Evolutionary conservation across 108 stramenopile genomes (phyloP), one percentile per base, ranked within the genome.

Genomic region (Skeletonema marinoi): DNA sequence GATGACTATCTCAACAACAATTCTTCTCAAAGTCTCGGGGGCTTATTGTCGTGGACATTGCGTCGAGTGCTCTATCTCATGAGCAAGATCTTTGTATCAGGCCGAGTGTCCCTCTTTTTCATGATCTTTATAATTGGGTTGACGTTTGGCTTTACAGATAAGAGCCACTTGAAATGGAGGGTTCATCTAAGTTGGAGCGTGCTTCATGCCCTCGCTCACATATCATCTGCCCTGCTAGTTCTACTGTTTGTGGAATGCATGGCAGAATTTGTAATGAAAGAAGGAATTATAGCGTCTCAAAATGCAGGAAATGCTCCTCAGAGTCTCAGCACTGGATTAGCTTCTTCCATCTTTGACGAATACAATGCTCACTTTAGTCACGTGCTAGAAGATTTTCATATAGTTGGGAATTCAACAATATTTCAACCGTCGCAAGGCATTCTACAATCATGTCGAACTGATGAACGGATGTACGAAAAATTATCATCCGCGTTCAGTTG

Each of bases 231-330:
- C 31, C 51, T 88, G 3, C 32, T 65, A 19, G 83, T 82, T 38
- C 66, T 86, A 25, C 19, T 88, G 42, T 85, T 88, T 73, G 77
- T 88, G 10, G 84, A 88, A 68, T 83, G 70, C 41, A 54, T 88
- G 67, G 82, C 78, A 17, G 87, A 88, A 60, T 88, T 85, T 67
- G 65, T 78, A 16, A 70, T 80, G 29, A 76, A 59, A n/a, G 81
- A 84, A 65, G 84, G 83, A 30, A 54, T 87, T 2, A 77, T 85
- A 21, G 66, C 70, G 0, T 75, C 82, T 16, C 25, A 68, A 33
- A 48, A 70, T 59, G 62, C 48, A 10, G 70, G 31, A 6, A n/a
- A 66, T 32, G 17, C 65, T n/a, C 70, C 65, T n/a, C 70, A 85
- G 19, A 75, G 70, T 21, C 67, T 68, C 10, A 60, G 74, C 48